Evolutionary conservation across 2,329 filamentous ascomycete species (phyloP), one percentile per base, ranked within the genome.

Genomic region (Cytospora paraplurivora): DNA sequence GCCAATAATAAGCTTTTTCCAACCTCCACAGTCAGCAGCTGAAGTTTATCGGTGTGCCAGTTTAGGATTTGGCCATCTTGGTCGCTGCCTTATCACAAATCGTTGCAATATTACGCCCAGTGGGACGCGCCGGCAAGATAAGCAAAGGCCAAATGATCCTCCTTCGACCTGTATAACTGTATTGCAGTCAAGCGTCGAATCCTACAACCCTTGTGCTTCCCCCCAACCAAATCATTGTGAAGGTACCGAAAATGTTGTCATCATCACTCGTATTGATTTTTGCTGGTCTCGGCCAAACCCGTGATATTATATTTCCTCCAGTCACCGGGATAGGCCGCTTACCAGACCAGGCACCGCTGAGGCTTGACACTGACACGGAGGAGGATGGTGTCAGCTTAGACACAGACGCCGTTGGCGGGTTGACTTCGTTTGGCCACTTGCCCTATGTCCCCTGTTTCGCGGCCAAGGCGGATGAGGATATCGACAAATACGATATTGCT

Each of bases 401-500:
- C 53, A 62, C 62, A 6, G 62, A 64, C 38, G 34, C 62, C n/a
- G 15, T 34, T n/a, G 58, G 61, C 2, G 55, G 57, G 2, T 58
- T 60, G 33, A 62, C 47, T 3, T 55, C 64, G 10, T 61, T 67
- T 15, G 59, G 44, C 7, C 65, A 62, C 49, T 17, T 67, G 21
- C 52, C 65, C 10, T 65, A 59, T 21, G 62, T 62, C 12, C 56
- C 27, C 12, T 59, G 51, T 27, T 65, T 59, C n/a, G 33, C 49
- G 5, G 11, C 59, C 33, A 51, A 51, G 47, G n/a, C 53, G 17
- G 58, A 62, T 33, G 58, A 62, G 8, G 62, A 57, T 7, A 47
- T 51, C 11, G 53, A 33, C 21, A 64, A 34, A 12, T 64, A 63
- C 50, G 63, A 65, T 33, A 58, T 65, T 59, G 79, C 78, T 13